Evolutionary conservation across 2,329 filamentous ascomycete species (phyloP).

Genomic region (Colletotrichum gloeosporioides): DNA sequence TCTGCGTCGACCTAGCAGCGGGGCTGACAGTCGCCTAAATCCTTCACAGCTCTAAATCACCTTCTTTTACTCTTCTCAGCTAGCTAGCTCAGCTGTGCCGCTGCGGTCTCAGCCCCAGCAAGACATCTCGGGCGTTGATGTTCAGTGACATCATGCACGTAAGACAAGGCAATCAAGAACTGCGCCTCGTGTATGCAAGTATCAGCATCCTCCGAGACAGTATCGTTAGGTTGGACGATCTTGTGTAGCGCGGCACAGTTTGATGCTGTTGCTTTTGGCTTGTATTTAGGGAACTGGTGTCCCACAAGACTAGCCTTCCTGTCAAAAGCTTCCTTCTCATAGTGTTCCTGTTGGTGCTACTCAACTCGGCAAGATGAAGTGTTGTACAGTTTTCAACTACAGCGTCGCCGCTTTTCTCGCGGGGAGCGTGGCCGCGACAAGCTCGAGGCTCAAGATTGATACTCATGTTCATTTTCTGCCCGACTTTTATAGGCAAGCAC

Average conservation of each 20-base stretch:
- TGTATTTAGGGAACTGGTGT: not conserved
- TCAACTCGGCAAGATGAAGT: not conserved
- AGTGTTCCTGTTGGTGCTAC: fast-evolving
- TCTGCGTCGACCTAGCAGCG: not conserved
- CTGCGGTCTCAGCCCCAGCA: not conserved
- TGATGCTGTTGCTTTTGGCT: fast-evolving
- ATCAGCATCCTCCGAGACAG: not conserved
- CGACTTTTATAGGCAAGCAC: constrained; percentile 26
- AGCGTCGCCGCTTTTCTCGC: fast-evolving
- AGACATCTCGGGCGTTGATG: not conserved
- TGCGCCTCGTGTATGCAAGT: not conserved
- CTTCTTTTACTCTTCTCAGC: not conserved
- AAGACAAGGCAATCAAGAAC: not conserved
- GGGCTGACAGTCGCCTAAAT: not conserved
- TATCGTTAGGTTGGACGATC: fast-evolving
- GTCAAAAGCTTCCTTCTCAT: not conserved
- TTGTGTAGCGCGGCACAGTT: not conserved
- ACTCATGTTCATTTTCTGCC: constrained; percentile 28
- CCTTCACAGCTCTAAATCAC: not conserved
- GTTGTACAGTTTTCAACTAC: not conserved
- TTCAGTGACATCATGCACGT: not conserved
- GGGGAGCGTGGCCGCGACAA: not conserved
- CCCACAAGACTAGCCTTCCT: fast-evolving
- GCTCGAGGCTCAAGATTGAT: constrained; percentile 24
- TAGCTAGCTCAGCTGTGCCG: not conserved